Evolutionary conservation across 345 rosid species (phyloP), one percentile per base, ranked within the genome.

Genomic region (Chamaenerion angustifolium): DNA sequence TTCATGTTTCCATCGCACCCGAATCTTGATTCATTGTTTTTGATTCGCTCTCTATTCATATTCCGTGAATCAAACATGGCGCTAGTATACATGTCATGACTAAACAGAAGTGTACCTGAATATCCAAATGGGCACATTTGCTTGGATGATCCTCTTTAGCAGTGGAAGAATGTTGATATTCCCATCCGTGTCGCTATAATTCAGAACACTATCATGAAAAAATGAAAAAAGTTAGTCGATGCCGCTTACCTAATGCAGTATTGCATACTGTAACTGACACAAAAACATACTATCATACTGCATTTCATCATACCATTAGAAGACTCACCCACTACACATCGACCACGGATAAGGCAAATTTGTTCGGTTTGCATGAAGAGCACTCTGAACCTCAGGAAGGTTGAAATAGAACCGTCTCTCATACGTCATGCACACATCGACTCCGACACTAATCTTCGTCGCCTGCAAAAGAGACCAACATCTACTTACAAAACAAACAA

Each of bases 311-410:
- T n/a, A n/a, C n/a, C n/a, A n/a, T n/a, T n/a, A n/a, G n/a, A n/a
- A n/a, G 19, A 58, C 78, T 64, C 67, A 83, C 95, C 62, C 4
- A 44, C 86, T 81, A 67, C 98, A 89, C 94, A 81, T 83, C n/a
- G 82, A 56, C 98, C 96, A 86, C 11, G 42, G 3, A 61, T 83
- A 73, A 16, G 87, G 76, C 17, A 83, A 64, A 19, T 61, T 63
- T 27, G 95, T 86, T 14, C 82, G 73, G 60, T 86, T 90, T 0
- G 95, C 94, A 58, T 86, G 96, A 64, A 90, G 93, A 51, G 94
- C 96, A 67, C 70, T 68, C 71, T 86, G 98, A 55, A 90, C 98
- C 66, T 78, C 83, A 5, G 93, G 89, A 46, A 86, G 87, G 73
- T 75, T 86, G 61, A 90, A 62, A 69, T 90, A 86, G 68, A 83